These are phyloP conservation scores for Fraxinus anomala DNA, from an alignment of 257 asterid genomes.

Conservation along the genomic window DNA sequence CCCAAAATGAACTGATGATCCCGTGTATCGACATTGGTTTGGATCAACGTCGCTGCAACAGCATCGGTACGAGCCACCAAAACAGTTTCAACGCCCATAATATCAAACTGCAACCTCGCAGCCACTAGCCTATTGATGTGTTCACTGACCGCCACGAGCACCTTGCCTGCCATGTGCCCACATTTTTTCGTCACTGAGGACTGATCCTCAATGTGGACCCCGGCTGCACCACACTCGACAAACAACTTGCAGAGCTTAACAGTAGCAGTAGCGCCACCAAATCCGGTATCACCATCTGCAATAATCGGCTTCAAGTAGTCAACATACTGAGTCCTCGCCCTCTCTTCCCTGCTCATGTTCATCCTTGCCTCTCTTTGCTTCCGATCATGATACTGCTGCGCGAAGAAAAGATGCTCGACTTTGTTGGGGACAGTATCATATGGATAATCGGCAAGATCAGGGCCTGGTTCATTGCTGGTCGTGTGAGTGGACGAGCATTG, in stretches of 20 bases:
- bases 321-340: conserved; percentile 66
- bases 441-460: conserved; percentile 95
- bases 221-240: conserved; percentile 98
- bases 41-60: conserved; percentile 81
- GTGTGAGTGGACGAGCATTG: conserved; percentile 99
- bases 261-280: conserved; percentile 97
- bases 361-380: conserved; percentile 92
- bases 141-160: conserved; percentile 82
- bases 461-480: conserved; percentile 92
- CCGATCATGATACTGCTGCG: conserved; percentile 93
- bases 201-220: conserved; percentile 96
- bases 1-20: conserved; percentile 92
- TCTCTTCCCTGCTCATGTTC: conserved; percentile 74
- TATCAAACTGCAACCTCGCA: conserved; percentile 87
- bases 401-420: conserved; percentile 89
- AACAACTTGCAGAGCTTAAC: conserved; percentile 90
- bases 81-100: conserved; percentile 92
- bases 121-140: conserved; percentile 91
- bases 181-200: conserved; percentile 90
- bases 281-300: conserved; percentile 97
- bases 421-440: conserved; percentile 97
- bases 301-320: conserved; percentile 91
- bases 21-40: conserved; percentile 80
- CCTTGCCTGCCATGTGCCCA: conserved; percentile 98
- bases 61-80: conserved; percentile 92